A percentile compares a stretch with the other conserved stretches of the same genome.
Evolutionary conservation across 2,329 filamentous ascomycete genomes (phyloP).

Genomic region (Alternaria brassicicola): DNA sequence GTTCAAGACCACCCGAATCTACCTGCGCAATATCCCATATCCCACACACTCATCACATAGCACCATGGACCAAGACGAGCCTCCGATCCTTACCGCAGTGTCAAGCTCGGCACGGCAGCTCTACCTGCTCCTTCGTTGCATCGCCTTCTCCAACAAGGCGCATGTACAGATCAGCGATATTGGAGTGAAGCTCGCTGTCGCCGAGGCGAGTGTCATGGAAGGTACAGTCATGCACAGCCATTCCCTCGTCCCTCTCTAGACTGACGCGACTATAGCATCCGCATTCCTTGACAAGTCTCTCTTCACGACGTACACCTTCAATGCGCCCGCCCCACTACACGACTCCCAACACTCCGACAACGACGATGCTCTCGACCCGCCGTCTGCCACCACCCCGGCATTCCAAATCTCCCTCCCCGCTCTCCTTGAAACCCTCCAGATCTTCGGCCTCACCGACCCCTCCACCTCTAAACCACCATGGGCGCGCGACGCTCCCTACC

Average conservation of each 20-base stretch:
- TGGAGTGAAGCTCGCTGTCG: conserved; percentile 84
- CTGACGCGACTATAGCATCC: conserved; percentile 58
- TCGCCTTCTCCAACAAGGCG: conserved; percentile 64
- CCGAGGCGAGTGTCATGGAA: conserved; percentile 91
- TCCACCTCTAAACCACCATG: conserved; percentile 44
- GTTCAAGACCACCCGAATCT: conserved; percentile 28
- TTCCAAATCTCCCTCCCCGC: conserved; percentile 90
- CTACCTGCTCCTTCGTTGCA: conserved; percentile 68
- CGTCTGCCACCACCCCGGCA: conserved; percentile 58
- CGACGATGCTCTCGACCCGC: conserved; percentile 46
- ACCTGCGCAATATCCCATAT: conserved; percentile 5
- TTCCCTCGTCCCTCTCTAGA: neutral
- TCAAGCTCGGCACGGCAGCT: conserved; percentile 79
- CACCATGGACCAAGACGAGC: conserved; percentile 47
- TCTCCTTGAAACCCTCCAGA: conserved; percentile 91
- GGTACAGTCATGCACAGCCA: conserved; percentile 55
- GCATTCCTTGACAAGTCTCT: conserved; percentile 87
- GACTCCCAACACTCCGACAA: conserved; percentile 42
- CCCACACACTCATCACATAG: conserved; percentile 5
- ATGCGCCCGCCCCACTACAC: conserved; percentile 53
- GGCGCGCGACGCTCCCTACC: conserved; percentile 51
- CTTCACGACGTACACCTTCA: conserved; percentile 84
- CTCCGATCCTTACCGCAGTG: conserved; percentile 72
- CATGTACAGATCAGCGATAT: conserved; percentile 81
- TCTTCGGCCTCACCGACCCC: conserved; percentile 74